Base-by-base conservation (phyloP, 208 protist species). In the Crithidia mellificae region DNA sequence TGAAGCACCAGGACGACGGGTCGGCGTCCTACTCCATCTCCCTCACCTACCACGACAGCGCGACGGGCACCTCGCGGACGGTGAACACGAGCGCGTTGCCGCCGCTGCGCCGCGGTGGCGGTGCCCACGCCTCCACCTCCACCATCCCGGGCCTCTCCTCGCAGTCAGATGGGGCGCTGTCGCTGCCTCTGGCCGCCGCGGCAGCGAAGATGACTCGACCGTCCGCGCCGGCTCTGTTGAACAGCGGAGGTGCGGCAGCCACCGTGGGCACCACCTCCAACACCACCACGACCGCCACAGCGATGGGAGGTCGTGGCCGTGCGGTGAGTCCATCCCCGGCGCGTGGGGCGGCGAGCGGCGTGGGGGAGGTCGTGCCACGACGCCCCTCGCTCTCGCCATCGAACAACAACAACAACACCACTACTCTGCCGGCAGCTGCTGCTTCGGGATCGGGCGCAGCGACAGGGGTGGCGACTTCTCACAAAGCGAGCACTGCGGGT, bases 21-120 rank as follows among this genome's bases (percentile, higher is more conserved):
- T 61, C 68, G 2, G 68, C 57, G 1, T 63, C 70, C 19, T 87
- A 87, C 59, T 80, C 79, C 39, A 72, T 91, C 38, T 85, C 79
- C 25, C 69, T 91, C 49, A 91, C 77, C 20, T 87, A 91, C 63
- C 81, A 87, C 77, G 84, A 87, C 64, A 76, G 68, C 32, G 53
- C 74, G 36, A 69, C 72, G 24, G 81, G 81, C 3, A 63, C 74
- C 12, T 77, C 71, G 14, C 72, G 79, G n/a, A 87, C 79, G 9
- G 77, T 91, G 49, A 79, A 85, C 52, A 81, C 85, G 22, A 68
- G 72, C 25, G 59, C 78, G 17, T 49, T 87, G 34, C 81, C 79
- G 17, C 74, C 78, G 38, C 72, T 84, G 41, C 72, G 67, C 67
- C 66, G 62, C 44, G 58, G 17, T 34, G 43, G 74, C 19, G 44